Percentiles rank a stretch among this genome's conserved stretches.
Conservation (phyloP, 2,329 filamentous ascomycete species). For the Raffaelea albimanens region DNA sequence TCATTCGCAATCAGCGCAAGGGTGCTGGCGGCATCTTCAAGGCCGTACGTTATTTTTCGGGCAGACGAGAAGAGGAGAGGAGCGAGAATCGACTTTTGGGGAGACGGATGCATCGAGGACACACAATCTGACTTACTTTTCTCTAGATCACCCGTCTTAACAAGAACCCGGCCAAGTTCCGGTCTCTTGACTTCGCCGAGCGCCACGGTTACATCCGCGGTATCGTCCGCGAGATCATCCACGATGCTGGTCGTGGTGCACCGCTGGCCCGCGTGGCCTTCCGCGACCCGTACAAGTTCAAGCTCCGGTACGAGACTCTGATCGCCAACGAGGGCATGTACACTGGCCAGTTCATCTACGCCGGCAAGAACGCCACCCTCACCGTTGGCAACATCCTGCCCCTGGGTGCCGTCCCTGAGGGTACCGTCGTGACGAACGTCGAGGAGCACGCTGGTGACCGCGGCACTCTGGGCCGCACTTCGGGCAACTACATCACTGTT, state of each 20-base stretch:
- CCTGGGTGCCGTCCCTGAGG: slow-evolving; percentile 88
- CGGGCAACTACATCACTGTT: slow-evolving; percentile 98
- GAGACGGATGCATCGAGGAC: neutral
- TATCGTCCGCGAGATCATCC: slow-evolving; percentile 97
- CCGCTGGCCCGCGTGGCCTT: slow-evolving; percentile 94
- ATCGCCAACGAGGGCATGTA: slow-evolving; percentile 99
- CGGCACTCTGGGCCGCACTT: slow-evolving; percentile 91
- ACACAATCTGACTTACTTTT: slow-evolving; percentile 2
- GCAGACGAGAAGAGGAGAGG: neutral
- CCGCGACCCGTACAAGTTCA: slow-evolving; percentile 97
- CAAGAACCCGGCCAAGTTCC: slow-evolving; percentile 89
- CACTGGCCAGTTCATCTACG: slow-evolving; percentile 99
- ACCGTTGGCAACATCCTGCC: slow-evolving; percentile 97
- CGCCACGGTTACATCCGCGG: slow-evolving; percentile 96
- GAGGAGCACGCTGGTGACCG: slow-evolving; percentile 98
- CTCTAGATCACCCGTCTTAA: slow-evolving; percentile 75
- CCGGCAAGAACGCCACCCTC: slow-evolving; percentile 95
- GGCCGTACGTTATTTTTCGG: slow-evolving; percentile 13
- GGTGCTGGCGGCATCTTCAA: slow-evolving; percentile 50
- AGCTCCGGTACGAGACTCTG: slow-evolving; percentile 97
- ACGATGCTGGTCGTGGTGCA: slow-evolving; percentile 96
- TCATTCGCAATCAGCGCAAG: slow-evolving; percentile 57
- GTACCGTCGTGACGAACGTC: slow-evolving; percentile 98
- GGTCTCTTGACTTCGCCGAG: slow-evolving; percentile 92
- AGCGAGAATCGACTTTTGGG: no score